These are phyloP conservation scores for Cyamopsis tetragonoloba DNA, from an alignment of 306 rosid species.

Conservation along the genomic window DNA sequence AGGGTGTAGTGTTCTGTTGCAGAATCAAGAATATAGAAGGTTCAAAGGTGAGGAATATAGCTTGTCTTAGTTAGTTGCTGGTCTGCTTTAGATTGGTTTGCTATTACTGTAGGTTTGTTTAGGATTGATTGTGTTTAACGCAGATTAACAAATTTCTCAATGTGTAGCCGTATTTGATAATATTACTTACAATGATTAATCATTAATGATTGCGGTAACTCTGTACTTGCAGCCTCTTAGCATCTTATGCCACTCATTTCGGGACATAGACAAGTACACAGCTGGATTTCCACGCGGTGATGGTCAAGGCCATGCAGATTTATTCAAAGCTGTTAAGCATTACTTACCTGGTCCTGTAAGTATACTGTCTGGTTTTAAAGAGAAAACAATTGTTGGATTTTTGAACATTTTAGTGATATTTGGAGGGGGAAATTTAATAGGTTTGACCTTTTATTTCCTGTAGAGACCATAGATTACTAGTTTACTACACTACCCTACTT, in stretches of 20 bases:
- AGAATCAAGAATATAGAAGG: conserved; percentile 85
- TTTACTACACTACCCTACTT: not conserved
- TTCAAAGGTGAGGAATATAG: conserved; percentile 57
- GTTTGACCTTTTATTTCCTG: not conserved
- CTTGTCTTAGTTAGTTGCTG: conserved; percentile 17
- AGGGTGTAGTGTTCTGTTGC: conserved; percentile 43
- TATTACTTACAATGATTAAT: conserved; percentile 3
- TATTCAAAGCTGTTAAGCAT: conserved; percentile 79
- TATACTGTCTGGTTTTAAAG: conserved; percentile 29
- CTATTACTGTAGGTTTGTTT: conserved; percentile 4
- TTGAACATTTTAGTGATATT: not conserved
- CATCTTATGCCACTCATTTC: conserved; percentile 88
- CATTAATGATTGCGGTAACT: conserved; percentile 1
- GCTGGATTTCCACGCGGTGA: conserved; percentile 87
- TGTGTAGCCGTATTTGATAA: not conserved
- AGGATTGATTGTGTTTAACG: not conserved
- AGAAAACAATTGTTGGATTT: not conserved
- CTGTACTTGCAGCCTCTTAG: conserved; percentile 73
- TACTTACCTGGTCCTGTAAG: conserved; percentile 98
- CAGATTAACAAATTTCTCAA: not conserved
- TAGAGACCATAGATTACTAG: not conserved
- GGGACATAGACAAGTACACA: conserved; percentile 81
- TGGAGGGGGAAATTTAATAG: not conserved
- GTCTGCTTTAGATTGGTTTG: conserved; percentile 1
- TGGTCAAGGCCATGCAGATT: conserved; percentile 77